phyloP scores from a whole-genome alignment of 768 basidiomycete species.

The Tylopilus vinaceipallidus region DNA sequence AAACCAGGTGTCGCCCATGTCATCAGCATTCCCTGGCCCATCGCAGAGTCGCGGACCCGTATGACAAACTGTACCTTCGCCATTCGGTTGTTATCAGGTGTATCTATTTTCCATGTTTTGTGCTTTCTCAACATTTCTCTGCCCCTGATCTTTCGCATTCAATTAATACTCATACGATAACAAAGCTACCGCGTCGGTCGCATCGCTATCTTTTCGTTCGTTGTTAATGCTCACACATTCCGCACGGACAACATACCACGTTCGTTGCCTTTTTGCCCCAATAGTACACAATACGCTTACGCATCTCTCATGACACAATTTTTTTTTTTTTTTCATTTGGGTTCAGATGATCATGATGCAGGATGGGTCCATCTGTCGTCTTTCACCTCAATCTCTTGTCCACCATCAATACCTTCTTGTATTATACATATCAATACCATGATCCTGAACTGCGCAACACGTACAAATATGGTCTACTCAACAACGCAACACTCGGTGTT shows the following conservation, averaged over 20 bases:
- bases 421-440: constrained; percentile 25
- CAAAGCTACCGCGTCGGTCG: constrained; percentile 16
- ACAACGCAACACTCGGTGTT: not conserved
- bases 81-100: constrained; percentile 14
- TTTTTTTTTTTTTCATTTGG: too few species aligned
- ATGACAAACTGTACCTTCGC: constrained; percentile 16
- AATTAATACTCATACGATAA: constrained; percentile 22
- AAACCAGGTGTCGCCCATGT: constrained; percentile 70
- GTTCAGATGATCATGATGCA: constrained; percentile 12
- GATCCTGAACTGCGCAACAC: not conserved
- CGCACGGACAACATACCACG: constrained; percentile 12
- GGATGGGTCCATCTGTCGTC: constrained; percentile 14
- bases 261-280: constrained; percentile 12
- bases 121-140: constrained; percentile 19
- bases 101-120: constrained; percentile 22
- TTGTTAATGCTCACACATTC: constrained; percentile 29
- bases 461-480: not conserved
- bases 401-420: constrained; percentile 20
- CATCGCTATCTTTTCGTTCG: constrained; percentile 27
- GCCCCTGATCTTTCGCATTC: constrained; percentile 18
- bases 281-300: constrained; percentile 16
- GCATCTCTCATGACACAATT: constrained; percentile 12
- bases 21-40: constrained; percentile 68
- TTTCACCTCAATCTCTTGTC: constrained; percentile 17
- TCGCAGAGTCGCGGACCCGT: constrained; percentile 22